These are phyloP conservation scores for Backusella westeae DNA, from an alignment of 192 early-diverging fungal species.

Conservation along the genomic window DNA sequence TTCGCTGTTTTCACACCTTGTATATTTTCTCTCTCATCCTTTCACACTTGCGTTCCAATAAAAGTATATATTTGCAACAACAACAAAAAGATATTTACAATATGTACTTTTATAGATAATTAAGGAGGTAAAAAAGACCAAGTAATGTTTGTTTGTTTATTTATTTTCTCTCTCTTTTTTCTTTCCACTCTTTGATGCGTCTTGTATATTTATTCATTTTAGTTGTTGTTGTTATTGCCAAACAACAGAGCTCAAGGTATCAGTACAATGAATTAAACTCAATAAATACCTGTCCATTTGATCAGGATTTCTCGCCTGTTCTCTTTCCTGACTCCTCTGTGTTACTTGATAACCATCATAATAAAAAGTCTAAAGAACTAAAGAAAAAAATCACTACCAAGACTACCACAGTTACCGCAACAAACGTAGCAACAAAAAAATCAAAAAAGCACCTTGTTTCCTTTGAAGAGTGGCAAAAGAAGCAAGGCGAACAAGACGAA, in stretches of 20 bases:
- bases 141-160: background rate
- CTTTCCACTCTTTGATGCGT: background rate
- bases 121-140: background rate
- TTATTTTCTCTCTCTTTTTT: background rate
- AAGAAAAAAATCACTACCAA: background rate
- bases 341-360: background rate
- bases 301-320: background rate
- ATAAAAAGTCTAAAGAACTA: background rate
- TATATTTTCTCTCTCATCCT: background rate
- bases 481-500: constrained; percentile 18
- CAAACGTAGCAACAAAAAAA: background rate
- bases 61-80: background rate
- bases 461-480: constrained; percentile 38
- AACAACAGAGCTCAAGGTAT: background rate
- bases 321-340: background rate
- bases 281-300: background rate
- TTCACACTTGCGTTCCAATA: background rate
- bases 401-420: background rate
- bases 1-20: background rate
- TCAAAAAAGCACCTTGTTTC: constrained; percentile 14
- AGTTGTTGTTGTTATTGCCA: background rate
- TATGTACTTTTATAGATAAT: background rate
- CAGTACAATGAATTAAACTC: background rate
- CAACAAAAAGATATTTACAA: background rate
- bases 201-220: background rate